These are phyloP conservation scores for Oryza meridionalis DNA, from an alignment of 176 grass and related monocot species.

Conservation along the genomic window DNA sequence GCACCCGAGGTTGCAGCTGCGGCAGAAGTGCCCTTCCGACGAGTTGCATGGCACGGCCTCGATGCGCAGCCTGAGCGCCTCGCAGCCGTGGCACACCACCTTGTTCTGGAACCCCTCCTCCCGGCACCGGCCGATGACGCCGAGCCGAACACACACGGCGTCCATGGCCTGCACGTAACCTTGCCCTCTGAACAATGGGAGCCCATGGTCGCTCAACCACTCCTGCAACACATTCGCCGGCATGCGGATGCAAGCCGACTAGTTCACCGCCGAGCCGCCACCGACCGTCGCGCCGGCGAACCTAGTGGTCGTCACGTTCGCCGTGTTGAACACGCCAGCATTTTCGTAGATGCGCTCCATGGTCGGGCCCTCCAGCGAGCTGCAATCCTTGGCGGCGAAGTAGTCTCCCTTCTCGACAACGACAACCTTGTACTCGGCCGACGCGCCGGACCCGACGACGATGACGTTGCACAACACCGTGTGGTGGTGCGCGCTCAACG, in stretches of 20 bases:
- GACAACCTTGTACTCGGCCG: constrained; percentile 60
- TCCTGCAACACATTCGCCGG: constrained; percentile 56
- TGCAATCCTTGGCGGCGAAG: constrained; percentile 58
- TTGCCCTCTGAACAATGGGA: constrained; percentile 42
- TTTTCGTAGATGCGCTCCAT: constrained; percentile 55
- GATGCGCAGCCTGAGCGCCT: constrained; percentile 48
- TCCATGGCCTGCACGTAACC: constrained; percentile 59
- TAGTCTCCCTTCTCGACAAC: constrained; percentile 73
- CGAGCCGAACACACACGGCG: constrained; percentile 59
- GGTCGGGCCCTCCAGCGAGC: constrained; percentile 57
- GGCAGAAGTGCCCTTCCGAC: constrained; percentile 59
- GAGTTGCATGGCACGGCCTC: constrained; percentile 63
- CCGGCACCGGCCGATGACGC: constrained; percentile 41
- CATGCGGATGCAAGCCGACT: constrained; percentile 65
- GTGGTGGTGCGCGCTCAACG: constrained; percentile 24
- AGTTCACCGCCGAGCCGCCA: no score
- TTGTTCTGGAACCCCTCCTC: constrained; percentile 73
- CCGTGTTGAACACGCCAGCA: constrained; percentile 44
- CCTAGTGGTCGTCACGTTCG: constrained; percentile 37
- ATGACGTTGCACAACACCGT: constrained; percentile 57
- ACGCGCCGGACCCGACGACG: constrained; percentile 68
- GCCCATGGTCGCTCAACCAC: constrained; percentile 53
- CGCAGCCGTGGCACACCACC: constrained; percentile 56
- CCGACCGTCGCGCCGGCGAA: constrained; percentile 65
- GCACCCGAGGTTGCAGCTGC: constrained; percentile 61